A percentile compares a stretch with the other conserved stretches of the same genome.
Evolutionary conservation across 2,329 filamentous ascomycete genomes (phyloP).

Genomic region (Xenosphaeropsis pyriputrescens): DNA sequence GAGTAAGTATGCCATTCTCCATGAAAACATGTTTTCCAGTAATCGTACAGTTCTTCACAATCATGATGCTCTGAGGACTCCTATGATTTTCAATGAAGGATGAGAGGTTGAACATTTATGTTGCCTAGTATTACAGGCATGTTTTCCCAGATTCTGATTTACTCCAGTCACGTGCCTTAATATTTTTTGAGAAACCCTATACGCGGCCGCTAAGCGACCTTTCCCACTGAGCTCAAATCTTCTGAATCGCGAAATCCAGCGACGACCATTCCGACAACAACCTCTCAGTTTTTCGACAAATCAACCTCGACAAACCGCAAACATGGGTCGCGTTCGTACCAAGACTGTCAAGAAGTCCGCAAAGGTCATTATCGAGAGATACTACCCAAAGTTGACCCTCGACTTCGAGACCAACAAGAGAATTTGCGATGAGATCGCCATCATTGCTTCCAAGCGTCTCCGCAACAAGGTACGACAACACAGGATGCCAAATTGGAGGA

Average conservation of each 20-base stretch:
- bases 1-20: too few species aligned
- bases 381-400: slow-evolving; percentile 94
- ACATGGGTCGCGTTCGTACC: slow-evolving; percentile 27
- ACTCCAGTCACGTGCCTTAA: too few species aligned
- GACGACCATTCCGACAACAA: slow-evolving; percentile 6
- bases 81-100: too few species aligned
- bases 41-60: too few species aligned
- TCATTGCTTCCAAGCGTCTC: slow-evolving; percentile 97
- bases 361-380: slow-evolving; percentile 99
- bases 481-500: too few species aligned
- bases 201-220: not conserved
- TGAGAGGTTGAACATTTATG: too few species aligned
- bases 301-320: slow-evolving; percentile 12
- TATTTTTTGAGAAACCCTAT: too few species aligned
- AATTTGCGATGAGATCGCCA: slow-evolving; percentile 99
- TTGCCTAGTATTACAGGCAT: too few species aligned
- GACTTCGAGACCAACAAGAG: slow-evolving; percentile 99
- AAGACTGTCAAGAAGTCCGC: slow-evolving; percentile 71
- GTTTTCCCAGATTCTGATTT: too few species aligned
- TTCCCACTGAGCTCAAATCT: not conserved
- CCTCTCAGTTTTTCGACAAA: slow-evolving; percentile 1
- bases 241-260: not conserved
- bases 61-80: too few species aligned
- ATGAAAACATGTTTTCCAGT: too few species aligned
- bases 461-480: slow-evolving; percentile 73